A percentile compares a stretch with the other conserved stretches of the same genome.
phyloP scores from a whole-genome alignment of 176 grass and related monocot species.

The Oryza glaberrima region DNA sequence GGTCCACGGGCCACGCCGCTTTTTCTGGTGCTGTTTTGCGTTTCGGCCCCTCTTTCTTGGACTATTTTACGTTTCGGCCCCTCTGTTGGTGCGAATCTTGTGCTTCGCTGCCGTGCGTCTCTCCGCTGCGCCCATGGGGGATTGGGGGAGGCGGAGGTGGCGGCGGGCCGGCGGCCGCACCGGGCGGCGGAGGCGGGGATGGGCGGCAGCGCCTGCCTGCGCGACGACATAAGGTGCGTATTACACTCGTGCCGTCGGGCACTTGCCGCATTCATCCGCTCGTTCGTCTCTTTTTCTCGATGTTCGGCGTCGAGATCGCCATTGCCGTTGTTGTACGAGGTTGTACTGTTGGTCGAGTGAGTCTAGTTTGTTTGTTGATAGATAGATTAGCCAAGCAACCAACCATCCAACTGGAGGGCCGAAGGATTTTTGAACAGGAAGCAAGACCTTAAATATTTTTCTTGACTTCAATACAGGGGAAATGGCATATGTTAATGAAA shows the following conservation, averaged over 20 bases:
- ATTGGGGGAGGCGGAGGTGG: background rate
- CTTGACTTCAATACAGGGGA: background rate
- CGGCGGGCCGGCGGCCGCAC: too few relatives aligned
- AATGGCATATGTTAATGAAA: background rate
- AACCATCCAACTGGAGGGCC: background rate
- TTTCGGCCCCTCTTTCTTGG: too few relatives aligned
- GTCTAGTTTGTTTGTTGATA: too few relatives aligned
- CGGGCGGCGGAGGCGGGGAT: background rate
- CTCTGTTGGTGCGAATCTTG: too few relatives aligned
- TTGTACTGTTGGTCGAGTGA: background rate
- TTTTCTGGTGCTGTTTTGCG: too few relatives aligned
- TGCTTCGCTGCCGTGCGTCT: background rate
- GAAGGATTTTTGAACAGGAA: background rate
- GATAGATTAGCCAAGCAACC: too few relatives aligned
- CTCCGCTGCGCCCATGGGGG: background rate
- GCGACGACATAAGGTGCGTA: background rate
- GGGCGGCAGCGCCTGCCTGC: background rate
- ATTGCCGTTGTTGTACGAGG: background rate
- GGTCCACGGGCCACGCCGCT: too few relatives aligned
- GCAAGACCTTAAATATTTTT: background rate
- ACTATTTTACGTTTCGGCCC: too few relatives aligned
- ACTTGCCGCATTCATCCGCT: background rate
- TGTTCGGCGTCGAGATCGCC: background rate
- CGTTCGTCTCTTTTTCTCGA: background rate
- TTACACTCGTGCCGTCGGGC: background rate